phyloP scores from a whole-genome alignment of 1,139 yeast genomes.

The Geotrichum reessii region DNA sequence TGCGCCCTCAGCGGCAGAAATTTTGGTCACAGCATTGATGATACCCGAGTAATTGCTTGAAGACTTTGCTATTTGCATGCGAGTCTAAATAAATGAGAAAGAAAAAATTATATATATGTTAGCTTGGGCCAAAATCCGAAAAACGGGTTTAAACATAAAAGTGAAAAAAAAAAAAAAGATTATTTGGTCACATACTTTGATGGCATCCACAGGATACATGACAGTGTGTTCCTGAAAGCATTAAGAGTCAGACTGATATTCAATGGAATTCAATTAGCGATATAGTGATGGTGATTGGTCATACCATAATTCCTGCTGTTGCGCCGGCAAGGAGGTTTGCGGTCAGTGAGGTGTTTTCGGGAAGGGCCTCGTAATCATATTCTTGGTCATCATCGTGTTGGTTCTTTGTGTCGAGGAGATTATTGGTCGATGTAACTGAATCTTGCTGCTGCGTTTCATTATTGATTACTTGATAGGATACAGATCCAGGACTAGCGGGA shows the following conservation, averaged over 20 bases:
- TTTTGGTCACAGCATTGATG: constrained; percentile 60
- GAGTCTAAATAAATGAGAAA: constrained; percentile 41
- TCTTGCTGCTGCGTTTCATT: neutral
- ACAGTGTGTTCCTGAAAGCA: constrained; percentile 54
- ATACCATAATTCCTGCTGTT: constrained; percentile 79
- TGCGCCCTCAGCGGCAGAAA: constrained; percentile 87
- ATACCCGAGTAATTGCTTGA: constrained; percentile 43
- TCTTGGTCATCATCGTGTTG: constrained; percentile 29
- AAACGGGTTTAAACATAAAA: neutral
- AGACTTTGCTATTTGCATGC: constrained; percentile 73
- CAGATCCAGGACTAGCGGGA: neutral
- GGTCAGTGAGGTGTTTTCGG: constrained; percentile 74
- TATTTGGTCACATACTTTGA: neutral
- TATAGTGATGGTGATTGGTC: neutral
- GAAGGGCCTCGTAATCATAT: constrained; percentile 82
- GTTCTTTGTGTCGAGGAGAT: neutral
- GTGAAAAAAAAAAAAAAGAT: neutral
- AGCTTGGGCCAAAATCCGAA: neutral
- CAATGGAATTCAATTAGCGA: neutral
- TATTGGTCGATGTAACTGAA: neutral
- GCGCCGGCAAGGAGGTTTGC: constrained; percentile 95
- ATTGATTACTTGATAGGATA: neutral
- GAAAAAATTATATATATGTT: too few relatives aligned
- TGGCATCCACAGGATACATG: constrained; percentile 81
- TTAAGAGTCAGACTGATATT: neutral